These are phyloP conservation scores for Kuraishia hungarica DNA, from an alignment of 805 yeast species.

Conservation along the genomic window DNA sequence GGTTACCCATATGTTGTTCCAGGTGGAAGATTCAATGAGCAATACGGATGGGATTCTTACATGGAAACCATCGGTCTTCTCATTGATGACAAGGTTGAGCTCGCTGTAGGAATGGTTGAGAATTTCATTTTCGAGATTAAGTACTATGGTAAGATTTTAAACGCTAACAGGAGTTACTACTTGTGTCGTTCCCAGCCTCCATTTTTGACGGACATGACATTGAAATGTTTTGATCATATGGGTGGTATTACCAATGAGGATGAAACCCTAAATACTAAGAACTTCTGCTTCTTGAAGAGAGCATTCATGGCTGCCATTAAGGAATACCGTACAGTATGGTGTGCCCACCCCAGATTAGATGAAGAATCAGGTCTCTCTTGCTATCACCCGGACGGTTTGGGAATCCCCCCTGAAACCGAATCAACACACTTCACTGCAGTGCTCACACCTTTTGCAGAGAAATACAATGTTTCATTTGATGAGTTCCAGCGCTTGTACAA, in stretches of 20 bases:
- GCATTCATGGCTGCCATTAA: slow-evolving; percentile 74
- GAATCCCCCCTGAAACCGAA: slow-evolving; percentile 97
- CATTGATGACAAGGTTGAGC: slow-evolving; percentile 51
- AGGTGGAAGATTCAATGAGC: slow-evolving; percentile 94
- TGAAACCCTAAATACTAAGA: slow-evolving; percentile 35
- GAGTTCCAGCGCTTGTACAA: slow-evolving; percentile 69
- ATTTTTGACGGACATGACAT: slow-evolving; percentile 86
- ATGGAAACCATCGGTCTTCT: slow-evolving; percentile 83
- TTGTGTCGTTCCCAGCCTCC: slow-evolving; percentile 95
- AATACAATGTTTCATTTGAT: slow-evolving; percentile 46
- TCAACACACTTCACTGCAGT: slow-evolving; percentile 75
- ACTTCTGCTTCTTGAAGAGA: slow-evolving; percentile 53
- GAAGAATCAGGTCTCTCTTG: slow-evolving; percentile 70
- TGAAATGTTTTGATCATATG: slow-evolving; percentile 55
- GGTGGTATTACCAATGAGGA: slow-evolving; percentile 7
- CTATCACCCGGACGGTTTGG: slow-evolving; percentile 83
- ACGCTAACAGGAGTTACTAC: slow-evolving; percentile 90
- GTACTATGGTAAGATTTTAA: slow-evolving; percentile 86
- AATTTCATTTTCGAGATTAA: slow-evolving; percentile 86
- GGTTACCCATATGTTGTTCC: slow-evolving; percentile 91
- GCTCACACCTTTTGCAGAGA: slow-evolving; percentile 58
- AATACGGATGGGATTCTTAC: slow-evolving; percentile 98
- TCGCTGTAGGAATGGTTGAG: slow-evolving; percentile 86
- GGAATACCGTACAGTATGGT: slow-evolving; percentile 83
- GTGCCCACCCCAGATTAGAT: slow-evolving; percentile 64